Evolutionary conservation across 1,139 yeast species (phyloP).

Genomic region (Ashbya aceris): DNA sequence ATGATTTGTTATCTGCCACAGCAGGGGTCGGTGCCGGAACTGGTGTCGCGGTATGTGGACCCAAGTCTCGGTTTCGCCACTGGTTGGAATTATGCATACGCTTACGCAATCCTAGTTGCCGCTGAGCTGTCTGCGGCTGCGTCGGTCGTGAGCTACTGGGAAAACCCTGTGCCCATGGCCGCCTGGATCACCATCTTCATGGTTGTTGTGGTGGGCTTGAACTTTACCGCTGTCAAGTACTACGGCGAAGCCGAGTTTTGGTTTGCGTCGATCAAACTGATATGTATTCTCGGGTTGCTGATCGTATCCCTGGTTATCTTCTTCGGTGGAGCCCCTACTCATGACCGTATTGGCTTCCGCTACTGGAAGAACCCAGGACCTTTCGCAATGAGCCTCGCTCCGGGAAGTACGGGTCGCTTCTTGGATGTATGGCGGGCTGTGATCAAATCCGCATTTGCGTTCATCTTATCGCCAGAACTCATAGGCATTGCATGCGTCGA

Average conservation of each 20-base stretch:
- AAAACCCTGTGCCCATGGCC: slow-evolving; percentile 33
- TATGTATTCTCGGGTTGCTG: slow-evolving; percentile 61
- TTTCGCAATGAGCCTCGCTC: slow-evolving; percentile 39
- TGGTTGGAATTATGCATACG: slow-evolving; percentile 61
- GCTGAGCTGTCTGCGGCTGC: slow-evolving; percentile 77
- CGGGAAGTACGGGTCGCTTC: slow-evolving; percentile 45
- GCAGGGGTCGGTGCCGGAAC: slow-evolving; percentile 27
- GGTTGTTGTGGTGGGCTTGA: slow-evolving; percentile 34
- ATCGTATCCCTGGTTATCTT: slow-evolving; percentile 63
- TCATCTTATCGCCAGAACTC: slow-evolving; percentile 64
- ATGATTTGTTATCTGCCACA: slow-evolving; percentile 72
- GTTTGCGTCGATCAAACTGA: slow-evolving; percentile 49
- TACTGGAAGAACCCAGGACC: slow-evolving; percentile 56
- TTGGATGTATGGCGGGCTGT: slow-evolving; percentile 61
- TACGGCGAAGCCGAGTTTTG: slow-evolving; percentile 45
- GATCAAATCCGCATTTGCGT: slow-evolving; percentile 52
- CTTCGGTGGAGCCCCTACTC: slow-evolving; percentile 75
- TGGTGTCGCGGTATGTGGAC: slow-evolving; percentile 40
- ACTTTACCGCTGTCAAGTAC: slow-evolving; percentile 39
- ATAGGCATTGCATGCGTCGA: slow-evolving; percentile 42
- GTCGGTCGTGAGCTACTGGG: slow-evolving; percentile 49
- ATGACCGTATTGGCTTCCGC: slow-evolving; percentile 58
- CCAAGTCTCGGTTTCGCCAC: slow-evolving; percentile 67
- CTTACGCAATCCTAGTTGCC: slow-evolving; percentile 45
- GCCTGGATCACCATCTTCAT: slow-evolving; percentile 44